A percentile compares a stretch with the other conserved stretches of the same genome.
Evolutionary conservation across 805 yeast genomes (phyloP).

Genomic region (Dipodascus geniculatus): DNA sequence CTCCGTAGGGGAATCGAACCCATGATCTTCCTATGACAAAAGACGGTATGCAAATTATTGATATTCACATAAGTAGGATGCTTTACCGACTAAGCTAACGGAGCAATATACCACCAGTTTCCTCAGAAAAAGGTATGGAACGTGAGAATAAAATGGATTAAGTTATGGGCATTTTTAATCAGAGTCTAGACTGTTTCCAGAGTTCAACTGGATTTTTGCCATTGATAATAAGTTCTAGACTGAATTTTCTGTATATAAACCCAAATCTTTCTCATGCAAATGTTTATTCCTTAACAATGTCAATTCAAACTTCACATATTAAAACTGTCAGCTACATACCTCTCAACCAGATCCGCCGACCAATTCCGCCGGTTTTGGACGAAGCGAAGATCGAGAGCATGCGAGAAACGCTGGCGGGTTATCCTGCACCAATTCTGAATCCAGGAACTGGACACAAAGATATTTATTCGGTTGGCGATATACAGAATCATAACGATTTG

Average conservation of each 20-base stretch:
- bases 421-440: slow-evolving; percentile 19
- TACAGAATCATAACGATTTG: slow-evolving; percentile 35
- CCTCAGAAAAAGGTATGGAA: no score
- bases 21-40: slow-evolving; percentile 1
- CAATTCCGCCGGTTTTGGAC: slow-evolving; percentile 79
- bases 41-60: neutral
- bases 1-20: slow-evolving; percentile 2
- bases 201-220: no score
- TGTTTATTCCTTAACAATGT: slow-evolving; percentile 18
- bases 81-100: slow-evolving; percentile 2
- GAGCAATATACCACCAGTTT: neutral
- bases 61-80: slow-evolving; percentile 1
- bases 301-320: slow-evolving; percentile 53
- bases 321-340: slow-evolving; percentile 49
- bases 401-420: slow-evolving; percentile 34
- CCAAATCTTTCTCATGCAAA: no score
- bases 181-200: no score
- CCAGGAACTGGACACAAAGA: slow-evolving; percentile 18
- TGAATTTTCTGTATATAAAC: neutral
- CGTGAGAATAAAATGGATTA: no score
- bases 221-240: no score
- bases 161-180: no score
- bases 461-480: slow-evolving; percentile 11
- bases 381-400: slow-evolving; percentile 62
- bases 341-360: slow-evolving; percentile 55